Evolutionary conservation across 2,329 filamentous ascomycete species (phyloP), one percentile per base, ranked within the genome.

Genomic region (Ciborinia camelliae): DNA sequence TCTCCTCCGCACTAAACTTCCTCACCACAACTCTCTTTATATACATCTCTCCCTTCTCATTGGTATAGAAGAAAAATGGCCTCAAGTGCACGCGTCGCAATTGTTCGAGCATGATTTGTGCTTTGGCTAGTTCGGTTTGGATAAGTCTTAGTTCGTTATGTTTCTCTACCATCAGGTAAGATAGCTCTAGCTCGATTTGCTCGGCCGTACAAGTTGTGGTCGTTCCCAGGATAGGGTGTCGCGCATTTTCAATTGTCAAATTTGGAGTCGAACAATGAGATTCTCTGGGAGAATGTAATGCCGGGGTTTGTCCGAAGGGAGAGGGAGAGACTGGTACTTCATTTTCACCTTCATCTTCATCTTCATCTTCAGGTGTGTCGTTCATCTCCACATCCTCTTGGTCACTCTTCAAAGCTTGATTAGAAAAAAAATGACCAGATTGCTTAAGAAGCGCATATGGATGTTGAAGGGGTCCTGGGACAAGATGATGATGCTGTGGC

Each of bases 91-190:
- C 97, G 66, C 95, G 88, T 71, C 95, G 90, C 68, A 99, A 81
- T 79, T 98, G 95, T 79, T 99, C 95, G 71, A 98, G 83, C 15
- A 93, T 92, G 68, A 93, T 81, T 79, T 98, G 93, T 74, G 93
- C 97, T 80, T 97, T 98, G 68, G 92, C 93, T 68, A 98, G 84
- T 79, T 98, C 95, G 78, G 97, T 92, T 75, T 98, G 92, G 76
- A 98, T 97, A 71, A 97, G 83, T 64, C 93, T 91, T 66, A 98
- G 80, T 80, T 99, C 95, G 73, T 95, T 88, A 78, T 99, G 95
- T 81, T 97, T 98, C 75, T 96, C 80, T 68, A 98, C 80, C 60
- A 98, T 93, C 79, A 61, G 18, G 58, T 28, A 23, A 2, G 58
- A 61, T 4, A 61, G 7, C 9, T 58, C 55, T 8, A 58, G 55